Evolutionary conservation across 2,329 filamentous ascomycete species (phyloP).

Genomic region (Aureobasidium sp.): DNA sequence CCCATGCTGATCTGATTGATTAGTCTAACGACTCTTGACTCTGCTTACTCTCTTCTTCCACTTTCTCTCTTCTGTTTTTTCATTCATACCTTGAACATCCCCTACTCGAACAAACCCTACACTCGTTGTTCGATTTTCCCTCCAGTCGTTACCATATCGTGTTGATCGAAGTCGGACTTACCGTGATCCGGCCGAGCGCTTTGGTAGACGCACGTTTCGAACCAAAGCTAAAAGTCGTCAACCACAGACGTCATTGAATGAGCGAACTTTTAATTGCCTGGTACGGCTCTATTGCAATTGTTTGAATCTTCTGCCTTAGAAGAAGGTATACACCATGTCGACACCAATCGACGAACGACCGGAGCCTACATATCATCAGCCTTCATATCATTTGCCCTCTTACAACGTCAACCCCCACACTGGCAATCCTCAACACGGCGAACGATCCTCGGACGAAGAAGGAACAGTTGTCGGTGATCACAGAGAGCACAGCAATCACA

Average conservation of each 20-base stretch:
- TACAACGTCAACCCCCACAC: slow-evolving; percentile 27
- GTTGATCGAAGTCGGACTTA: background rate
- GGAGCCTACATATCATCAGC: slow-evolving; percentile 26
- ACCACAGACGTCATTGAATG: slow-evolving; percentile 11
- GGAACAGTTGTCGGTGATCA: slow-evolving; percentile 29
- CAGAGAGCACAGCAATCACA: slow-evolving; percentile 16
- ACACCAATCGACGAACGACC: slow-evolving; percentile 29
- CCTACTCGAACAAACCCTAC: background rate
- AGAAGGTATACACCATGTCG: slow-evolving; percentile 23
- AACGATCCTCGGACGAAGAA: slow-evolving; percentile 29
- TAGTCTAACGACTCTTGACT: slow-evolving; percentile 2
- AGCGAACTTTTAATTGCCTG: slow-evolving; percentile 8
- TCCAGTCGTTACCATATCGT: slow-evolving; percentile 4
- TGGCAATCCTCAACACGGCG: slow-evolving; percentile 7
- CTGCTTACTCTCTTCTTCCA: background rate
- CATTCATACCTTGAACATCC: background rate
- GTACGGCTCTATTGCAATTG: background rate
- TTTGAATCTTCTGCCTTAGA: background rate
- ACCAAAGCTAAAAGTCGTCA: slow-evolving; percentile 4
- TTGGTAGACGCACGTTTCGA: slow-evolving; percentile 7
- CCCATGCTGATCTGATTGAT: slow-evolving; percentile 4
- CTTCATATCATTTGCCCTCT: slow-evolving; percentile 21
- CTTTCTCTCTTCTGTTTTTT: background rate
- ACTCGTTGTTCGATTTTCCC: background rate
- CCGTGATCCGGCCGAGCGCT: slow-evolving; percentile 1